Percentiles rank a stretch among this genome's conserved stretches.
phyloP scores from a whole-genome alignment of 2,329 filamentous ascomycete species.

The Ascochyta koolunga region DNA sequence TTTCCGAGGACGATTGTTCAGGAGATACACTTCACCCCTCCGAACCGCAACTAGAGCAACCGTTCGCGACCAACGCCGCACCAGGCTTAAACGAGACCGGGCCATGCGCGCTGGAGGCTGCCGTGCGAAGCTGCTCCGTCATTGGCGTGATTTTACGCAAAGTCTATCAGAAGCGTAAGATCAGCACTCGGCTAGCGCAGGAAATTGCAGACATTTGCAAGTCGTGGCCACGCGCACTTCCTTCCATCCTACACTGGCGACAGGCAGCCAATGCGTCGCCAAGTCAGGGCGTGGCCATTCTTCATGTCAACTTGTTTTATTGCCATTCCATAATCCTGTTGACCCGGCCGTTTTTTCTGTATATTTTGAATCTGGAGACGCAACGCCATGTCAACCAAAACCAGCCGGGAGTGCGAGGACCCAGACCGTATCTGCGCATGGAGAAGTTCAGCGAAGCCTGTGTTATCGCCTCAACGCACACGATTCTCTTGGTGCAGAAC shows the following conservation, averaged over 20 bases:
- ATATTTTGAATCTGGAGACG: constrained; percentile 57
- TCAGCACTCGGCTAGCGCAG: constrained; percentile 63
- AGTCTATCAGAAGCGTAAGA: constrained; percentile 65
- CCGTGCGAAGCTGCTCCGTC: constrained; percentile 63
- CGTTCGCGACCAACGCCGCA: constrained; percentile 21
- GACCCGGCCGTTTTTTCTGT: constrained; percentile 68
- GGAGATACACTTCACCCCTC: constrained; percentile 51
- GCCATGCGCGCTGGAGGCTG: constrained; percentile 58
- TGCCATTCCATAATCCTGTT: constrained; percentile 68
- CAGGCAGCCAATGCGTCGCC: constrained; percentile 54
- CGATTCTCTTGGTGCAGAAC: constrained; percentile 48
- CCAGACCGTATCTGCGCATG: constrained; percentile 50
- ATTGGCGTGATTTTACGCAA: constrained; percentile 65
- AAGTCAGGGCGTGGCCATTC: constrained; percentile 63
- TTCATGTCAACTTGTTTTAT: constrained; percentile 68
- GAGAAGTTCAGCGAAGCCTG: constrained; percentile 55
- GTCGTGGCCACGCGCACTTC: constrained; percentile 58
- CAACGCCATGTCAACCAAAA: constrained; percentile 43
- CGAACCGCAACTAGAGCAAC: constrained; percentile 30
- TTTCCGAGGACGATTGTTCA: constrained; percentile 67
- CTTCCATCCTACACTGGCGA: constrained; percentile 58
- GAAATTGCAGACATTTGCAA: constrained; percentile 63
- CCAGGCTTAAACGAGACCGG: constrained; percentile 43
- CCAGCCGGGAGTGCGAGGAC: constrained; percentile 28
- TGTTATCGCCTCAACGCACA: constrained; percentile 51